Percentiles rank a stretch among this genome's conserved stretches.
phyloP scores from a whole-genome alignment of 2,329 filamentous ascomycete species.

The Fonsecaea multimorphosa region DNA sequence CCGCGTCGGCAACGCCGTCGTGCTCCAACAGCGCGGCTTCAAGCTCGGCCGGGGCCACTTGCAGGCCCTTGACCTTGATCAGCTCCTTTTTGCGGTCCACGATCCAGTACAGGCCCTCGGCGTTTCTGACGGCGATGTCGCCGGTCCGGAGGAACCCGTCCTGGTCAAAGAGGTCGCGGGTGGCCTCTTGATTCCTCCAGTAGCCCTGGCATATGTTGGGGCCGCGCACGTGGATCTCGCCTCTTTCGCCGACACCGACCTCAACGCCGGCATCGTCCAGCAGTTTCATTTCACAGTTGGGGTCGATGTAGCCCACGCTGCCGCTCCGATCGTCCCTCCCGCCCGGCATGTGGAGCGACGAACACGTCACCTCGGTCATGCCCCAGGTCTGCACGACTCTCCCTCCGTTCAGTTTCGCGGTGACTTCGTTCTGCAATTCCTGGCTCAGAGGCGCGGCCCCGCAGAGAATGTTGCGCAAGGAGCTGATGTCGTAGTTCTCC shows the following conservation, averaged over 20 bases:
- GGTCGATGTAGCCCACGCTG: slow-evolving; percentile 55
- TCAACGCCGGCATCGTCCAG: slow-evolving; percentile 72
- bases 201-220: slow-evolving; percentile 62
- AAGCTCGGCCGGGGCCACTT: slow-evolving; percentile 65
- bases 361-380: slow-evolving; percentile 72
- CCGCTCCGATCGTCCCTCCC: slow-evolving; percentile 53
- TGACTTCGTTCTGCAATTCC: slow-evolving; percentile 59
- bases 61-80: slow-evolving; percentile 66
- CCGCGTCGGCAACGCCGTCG: slow-evolving; percentile 60
- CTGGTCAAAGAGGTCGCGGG: slow-evolving; percentile 65
- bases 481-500: slow-evolving; percentile 62
- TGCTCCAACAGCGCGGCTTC: slow-evolving; percentile 60
- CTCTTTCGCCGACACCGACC: slow-evolving; percentile 70
- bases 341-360: slow-evolving; percentile 57
- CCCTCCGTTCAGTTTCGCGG: slow-evolving; percentile 56
- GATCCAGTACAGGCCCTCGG: slow-evolving; percentile 65
- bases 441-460: slow-evolving; percentile 64
- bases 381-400: slow-evolving; percentile 59
- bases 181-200: slow-evolving; percentile 58
- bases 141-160: slow-evolving; percentile 82
- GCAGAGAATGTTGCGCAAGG: slow-evolving; percentile 56
- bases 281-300: slow-evolving; percentile 58
- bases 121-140: slow-evolving; percentile 74
- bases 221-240: slow-evolving; percentile 63
- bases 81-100: slow-evolving; percentile 54